Base-by-base conservation (phyloP, 169 alveolate species). In the Cryptosporidium sp. region DNA sequence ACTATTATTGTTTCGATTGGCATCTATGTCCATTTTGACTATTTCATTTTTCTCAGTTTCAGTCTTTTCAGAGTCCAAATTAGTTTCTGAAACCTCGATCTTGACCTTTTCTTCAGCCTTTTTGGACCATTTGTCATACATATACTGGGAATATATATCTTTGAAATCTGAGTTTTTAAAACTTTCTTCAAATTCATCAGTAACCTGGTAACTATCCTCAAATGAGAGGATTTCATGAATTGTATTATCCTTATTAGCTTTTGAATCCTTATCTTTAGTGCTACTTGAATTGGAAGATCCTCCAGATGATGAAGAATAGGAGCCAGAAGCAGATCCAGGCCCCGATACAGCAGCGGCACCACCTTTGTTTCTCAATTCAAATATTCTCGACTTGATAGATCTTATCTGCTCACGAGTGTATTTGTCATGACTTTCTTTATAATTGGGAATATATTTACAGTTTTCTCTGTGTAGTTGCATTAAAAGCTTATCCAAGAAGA, bases 401-500 rank as follows among this genome's bases (percentile, higher is more conserved):
- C 89, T 37, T 23, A 80, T 80, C 26, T 80, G 89, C 16, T 80
- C 89, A 3, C 69, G 44, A 21, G 75, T 80, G 29, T 80, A 80
- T 31, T 80, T 80, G 23, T 80, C 65, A 56, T 75, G 80, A 18
- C 92, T 75, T 52, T 67, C 94, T 73, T 75, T 86, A 72, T 93
- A 93, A 4, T 92, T 91, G 4, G 96, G 95, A 33, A 95, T 96
- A 71, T 91, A 92, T 58, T 86, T 89, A 44, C 96, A 94, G 75
- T 93, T 95, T 60, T 95, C 97, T 51, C 91, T 92, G 86, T 95
- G 96, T 70, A 95, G 92, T 61, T 94, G 97, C 91, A 94, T 91
- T 91, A 96, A 91, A 58, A 96, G 92, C 92, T 95, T 95, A 84
- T 96, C 98, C 84, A 96, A 89, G 85, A 95, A 96, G 21, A 94